phyloP scores from a whole-genome alignment of 1,284 basidiomycete species.

The Stereum hirsutum region DNA sequence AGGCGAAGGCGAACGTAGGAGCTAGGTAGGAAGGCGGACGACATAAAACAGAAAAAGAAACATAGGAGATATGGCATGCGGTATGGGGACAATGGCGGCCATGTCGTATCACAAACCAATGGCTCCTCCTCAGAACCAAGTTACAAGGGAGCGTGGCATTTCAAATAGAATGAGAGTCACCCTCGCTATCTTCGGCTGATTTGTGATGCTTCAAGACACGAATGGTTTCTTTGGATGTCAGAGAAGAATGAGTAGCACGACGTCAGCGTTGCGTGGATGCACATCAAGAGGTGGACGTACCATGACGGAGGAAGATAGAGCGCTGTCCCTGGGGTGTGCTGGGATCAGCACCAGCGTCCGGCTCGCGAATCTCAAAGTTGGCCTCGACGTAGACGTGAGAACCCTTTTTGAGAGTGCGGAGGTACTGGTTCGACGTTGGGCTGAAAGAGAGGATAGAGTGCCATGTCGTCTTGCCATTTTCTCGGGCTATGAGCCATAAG shows the following conservation, averaged over 20 bases:
- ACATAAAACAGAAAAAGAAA: too few species aligned
- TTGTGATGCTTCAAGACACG: slow-evolving; percentile 16
- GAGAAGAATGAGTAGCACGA: slow-evolving; percentile 4
- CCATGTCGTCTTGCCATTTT: slow-evolving; percentile 52
- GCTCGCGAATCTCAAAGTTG: slow-evolving; percentile 63
- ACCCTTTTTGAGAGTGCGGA: slow-evolving; percentile 58
- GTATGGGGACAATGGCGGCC: too few species aligned
- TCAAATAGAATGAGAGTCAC: too few species aligned
- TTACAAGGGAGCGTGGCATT: too few species aligned
- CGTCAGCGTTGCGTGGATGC: not conserved
- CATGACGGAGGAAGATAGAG: slow-evolving; percentile 72
- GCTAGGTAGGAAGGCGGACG: too few species aligned
- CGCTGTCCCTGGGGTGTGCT: slow-evolving; percentile 59
- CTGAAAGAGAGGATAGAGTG: slow-evolving; percentile 69
- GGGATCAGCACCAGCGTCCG: slow-evolving; percentile 53
- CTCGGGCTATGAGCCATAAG: slow-evolving; percentile 35
- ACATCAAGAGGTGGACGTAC: slow-evolving; percentile 31
- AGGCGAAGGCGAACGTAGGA: too few species aligned
- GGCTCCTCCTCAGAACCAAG: too few species aligned
- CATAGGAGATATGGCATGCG: too few species aligned
- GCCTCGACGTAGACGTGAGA: slow-evolving; percentile 71
- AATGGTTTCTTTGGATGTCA: slow-evolving; percentile 18
- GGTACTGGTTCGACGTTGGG: slow-evolving; percentile 44
- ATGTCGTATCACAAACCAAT: too few species aligned
- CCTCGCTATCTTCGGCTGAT: too few species aligned